Base-by-base conservation (phyloP, 2,329 filamentous ascomycete genomes). In the Stemphylium vesicarium region DNA sequence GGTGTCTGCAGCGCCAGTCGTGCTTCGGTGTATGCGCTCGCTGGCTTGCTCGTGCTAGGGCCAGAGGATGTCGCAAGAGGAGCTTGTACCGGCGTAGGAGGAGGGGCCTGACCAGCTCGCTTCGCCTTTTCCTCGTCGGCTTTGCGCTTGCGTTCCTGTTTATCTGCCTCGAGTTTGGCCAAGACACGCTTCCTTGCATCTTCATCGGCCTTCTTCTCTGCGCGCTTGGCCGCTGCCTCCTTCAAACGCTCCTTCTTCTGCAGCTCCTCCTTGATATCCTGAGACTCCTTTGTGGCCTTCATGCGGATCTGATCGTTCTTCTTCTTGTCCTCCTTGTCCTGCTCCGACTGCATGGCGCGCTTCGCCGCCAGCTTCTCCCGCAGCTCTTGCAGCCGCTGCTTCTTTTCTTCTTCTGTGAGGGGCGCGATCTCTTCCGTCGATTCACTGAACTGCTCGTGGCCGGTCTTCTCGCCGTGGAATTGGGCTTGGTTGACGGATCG, bases 121-220 rank as follows among this genome's bases (percentile, higher is more conserved):
- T 86, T 85, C 0, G 93, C 93, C 79, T 94, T 96, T 66, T 92
- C 90, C 53, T 86, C 82, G 70, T 96, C 95, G 3, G 91, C 88
- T 75, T 95, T 96, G 62, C 89, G 84, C 61, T 90, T 88, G 49
- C 95, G 87, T 69, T 94, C 92, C 65, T 91, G 90, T 81, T 96
- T 97, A 79, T 98, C 93, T 12, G 90, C 93, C 65, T 95, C 93
- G 62, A 99, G 96, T 82, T 93, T 93, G 52, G 92, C 93, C 78
- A 92, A 89, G 75, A 97, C 94, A 32, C 90, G 86, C 77, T 89
- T 91, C 81, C 94, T 95, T 10, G 92, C 94, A 38, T 92, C 91
- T 8, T 89, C 76, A 48, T 98, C 95, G 13, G 89, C 91, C 37
- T 85, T 80, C 80, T 97, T 97, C 80, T 99, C 95, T 69, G 88